These are phyloP conservation scores for Phytophthora parvispora DNA, from an alignment of 352 stramenopile species.

Conservation along the genomic window DNA sequence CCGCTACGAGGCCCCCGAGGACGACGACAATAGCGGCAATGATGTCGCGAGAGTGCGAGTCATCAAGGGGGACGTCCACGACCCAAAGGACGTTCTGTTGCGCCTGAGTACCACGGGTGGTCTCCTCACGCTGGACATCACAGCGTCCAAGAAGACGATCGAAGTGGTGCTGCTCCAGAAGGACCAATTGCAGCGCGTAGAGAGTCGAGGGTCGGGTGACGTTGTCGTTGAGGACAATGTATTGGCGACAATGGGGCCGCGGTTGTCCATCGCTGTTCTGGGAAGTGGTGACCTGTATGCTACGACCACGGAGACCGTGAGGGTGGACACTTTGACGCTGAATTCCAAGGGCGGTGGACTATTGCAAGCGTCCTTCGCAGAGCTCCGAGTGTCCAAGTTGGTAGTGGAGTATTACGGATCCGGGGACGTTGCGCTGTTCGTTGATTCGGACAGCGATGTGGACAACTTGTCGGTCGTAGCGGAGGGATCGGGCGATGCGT, in stretches of 20 bases:
- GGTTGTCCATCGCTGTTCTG: constrained; percentile 17
- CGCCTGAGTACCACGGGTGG: constrained; percentile 9
- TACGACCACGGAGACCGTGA: constrained; percentile 11
- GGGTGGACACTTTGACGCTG: constrained; percentile 25
- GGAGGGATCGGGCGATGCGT: constrained; percentile 25
- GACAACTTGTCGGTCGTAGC: constrained; percentile 16
- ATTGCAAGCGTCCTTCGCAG: constrained; percentile 16
- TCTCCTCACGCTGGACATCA: constrained; percentile 30
- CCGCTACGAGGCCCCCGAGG: constrained; percentile 15
- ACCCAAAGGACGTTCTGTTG: constrained; percentile 22
- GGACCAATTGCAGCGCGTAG: constrained; percentile 22
- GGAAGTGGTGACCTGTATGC: constrained; percentile 24
- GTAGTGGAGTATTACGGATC: constrained; percentile 15
- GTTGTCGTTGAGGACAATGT: constrained; percentile 24
- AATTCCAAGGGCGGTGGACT: constrained; percentile 26
- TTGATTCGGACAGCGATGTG: constrained; percentile 1
- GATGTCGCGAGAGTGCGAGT: constrained; percentile 17
- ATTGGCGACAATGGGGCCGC: constrained; percentile 12
- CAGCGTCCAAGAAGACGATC: constrained; percentile 17
- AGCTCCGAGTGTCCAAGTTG: constrained; percentile 22
- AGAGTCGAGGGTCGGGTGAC: constrained; percentile 17
- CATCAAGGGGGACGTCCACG: constrained; percentile 24
- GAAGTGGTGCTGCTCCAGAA: constrained; percentile 29
- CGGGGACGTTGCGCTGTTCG: constrained; percentile 18
- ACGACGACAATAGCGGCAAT: background rate